A percentile compares a stretch with the other conserved stretches of the same genome.
These are phyloP conservation scores for Apiospora pterosperma DNA, from an alignment of 2,329 filamentous ascomycete genomes.

Conservation along the genomic window DNA sequence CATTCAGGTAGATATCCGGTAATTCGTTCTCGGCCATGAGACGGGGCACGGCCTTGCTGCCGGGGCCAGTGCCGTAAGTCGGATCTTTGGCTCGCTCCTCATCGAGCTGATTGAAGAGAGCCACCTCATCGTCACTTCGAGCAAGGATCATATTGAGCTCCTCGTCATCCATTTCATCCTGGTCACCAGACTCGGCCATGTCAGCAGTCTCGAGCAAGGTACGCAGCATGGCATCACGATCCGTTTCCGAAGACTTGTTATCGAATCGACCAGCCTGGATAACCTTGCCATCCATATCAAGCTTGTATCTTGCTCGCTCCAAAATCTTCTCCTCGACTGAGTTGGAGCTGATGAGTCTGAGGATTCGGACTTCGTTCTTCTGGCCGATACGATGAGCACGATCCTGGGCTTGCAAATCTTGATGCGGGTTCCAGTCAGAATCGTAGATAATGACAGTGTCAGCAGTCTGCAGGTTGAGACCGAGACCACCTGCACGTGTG, in stretches of 20 bases:
- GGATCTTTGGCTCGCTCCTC: constrained; percentile 64
- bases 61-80: constrained; percentile 65
- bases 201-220: constrained; percentile 86
- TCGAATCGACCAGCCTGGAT: constrained; percentile 99
- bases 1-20: constrained; percentile 88
- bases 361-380: constrained; percentile 97
- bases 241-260: constrained; percentile 97
- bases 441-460: constrained; percentile 99
- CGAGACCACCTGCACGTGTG: constrained; percentile 94
- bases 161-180: constrained; percentile 98
- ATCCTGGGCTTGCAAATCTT: constrained; percentile 98
- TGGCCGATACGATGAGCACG: constrained; percentile 99
- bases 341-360: constrained; percentile 92
- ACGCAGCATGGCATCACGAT: constrained; percentile 93
- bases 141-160: constrained; percentile 94
- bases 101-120: constrained; percentile 79
- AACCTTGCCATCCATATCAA: constrained; percentile 99
- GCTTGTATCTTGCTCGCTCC: constrained; percentile 93
- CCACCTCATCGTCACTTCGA: constrained; percentile 76
- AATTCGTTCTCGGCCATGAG: constrained; percentile 85
- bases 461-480: constrained; percentile 93
- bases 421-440: constrained; percentile 99
- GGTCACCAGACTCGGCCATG: constrained; percentile 64
- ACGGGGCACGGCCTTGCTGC: constrained; percentile 66
- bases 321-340: constrained; percentile 99